These are phyloP conservation scores for Silybum marianum DNA, from an alignment of 129 eudicot genomes.

Conservation along the genomic window DNA sequence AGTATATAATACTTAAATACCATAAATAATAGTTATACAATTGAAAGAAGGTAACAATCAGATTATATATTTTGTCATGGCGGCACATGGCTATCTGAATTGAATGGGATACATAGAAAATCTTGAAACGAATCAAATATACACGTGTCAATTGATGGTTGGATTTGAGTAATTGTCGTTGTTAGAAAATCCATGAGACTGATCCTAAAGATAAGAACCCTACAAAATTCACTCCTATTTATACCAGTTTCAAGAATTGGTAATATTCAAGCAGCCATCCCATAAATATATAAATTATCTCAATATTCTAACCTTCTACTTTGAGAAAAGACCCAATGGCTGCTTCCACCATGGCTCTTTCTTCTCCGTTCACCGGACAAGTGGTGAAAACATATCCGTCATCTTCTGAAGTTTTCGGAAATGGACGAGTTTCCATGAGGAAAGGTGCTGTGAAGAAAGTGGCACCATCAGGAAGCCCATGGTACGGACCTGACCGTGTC, in stretches of 20 bases:
- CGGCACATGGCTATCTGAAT: background rate
- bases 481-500: conserved; percentile 30
- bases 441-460: conserved; percentile 2
- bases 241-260: background rate
- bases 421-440: conserved; percentile 12
- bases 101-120: conserved; percentile 19
- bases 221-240: conserved; percentile 10
- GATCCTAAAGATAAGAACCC: conserved; percentile 41
- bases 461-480: conserved; percentile 10
- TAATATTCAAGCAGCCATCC: conserved; percentile 31
- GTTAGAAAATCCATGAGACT: conserved; percentile 18
- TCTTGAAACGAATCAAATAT: conserved; percentile 17
- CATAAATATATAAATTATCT: background rate
- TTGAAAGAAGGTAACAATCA: background rate
- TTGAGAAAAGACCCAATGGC: conserved; percentile 3
- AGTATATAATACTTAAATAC: too few species aligned
- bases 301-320: conserved; percentile 3
- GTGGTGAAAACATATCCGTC: conserved; percentile 7
- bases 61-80: background rate
- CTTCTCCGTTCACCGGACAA: conserved; percentile 18
- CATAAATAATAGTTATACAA: background rate
- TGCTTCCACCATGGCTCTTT: conserved; percentile 28
- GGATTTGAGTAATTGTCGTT: conserved; percentile 3
- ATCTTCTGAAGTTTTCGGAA: background rate
- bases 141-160: conserved; percentile 22